Evolutionary conservation across 306 rosid genomes (phyloP), one percentile per base, ranked within the genome.

Genomic region (Benincasa hispida): DNA sequence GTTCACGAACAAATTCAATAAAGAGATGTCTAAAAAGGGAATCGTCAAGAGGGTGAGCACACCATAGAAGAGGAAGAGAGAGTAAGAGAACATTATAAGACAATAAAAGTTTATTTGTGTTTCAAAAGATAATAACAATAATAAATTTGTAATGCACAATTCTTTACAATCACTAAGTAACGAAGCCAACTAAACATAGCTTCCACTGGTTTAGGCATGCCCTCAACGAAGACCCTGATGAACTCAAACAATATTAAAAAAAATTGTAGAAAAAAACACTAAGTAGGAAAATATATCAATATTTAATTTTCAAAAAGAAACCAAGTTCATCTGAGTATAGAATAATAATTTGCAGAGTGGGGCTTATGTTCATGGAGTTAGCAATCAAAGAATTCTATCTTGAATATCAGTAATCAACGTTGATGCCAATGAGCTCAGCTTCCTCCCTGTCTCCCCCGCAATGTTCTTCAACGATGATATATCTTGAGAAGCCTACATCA

Each of bases 391-490:
- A 68, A 91, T 86, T 86, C 97, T 83, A 81, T 90, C 98, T 67
- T 91, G 96, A 83, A 93, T 66, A 85, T 91, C 97, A 15, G 94
- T 91, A 30, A 91, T 90, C 74, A 93, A 83, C 53, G 81, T 84
- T 85, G 92, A 87, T 22, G 98, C 98, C 56, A 93, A 75, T 19
- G 92, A 85, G 88, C 85, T 84, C 55, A 93, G 94, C 81, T 89
- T 93, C 89, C 91, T 93, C 76, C 97, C 93, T 1, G 97, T 90
- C 85, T 91, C 98, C 59, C 96, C 98, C 0, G 93, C 98, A 21
- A 91, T 90, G 77, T 90, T 91, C 82, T 83, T 93, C 1, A 93
- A 81, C 76, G 97, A 90, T 72, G 94, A 90, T n/a, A 93, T 83
- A 82, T 93, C 96, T 79, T 91, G 92, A 32, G 89, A 93, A 15